phyloP scores from a whole-genome alignment of 2,329 filamentous ascomycete species.

The Juglanconis oblonga region DNA sequence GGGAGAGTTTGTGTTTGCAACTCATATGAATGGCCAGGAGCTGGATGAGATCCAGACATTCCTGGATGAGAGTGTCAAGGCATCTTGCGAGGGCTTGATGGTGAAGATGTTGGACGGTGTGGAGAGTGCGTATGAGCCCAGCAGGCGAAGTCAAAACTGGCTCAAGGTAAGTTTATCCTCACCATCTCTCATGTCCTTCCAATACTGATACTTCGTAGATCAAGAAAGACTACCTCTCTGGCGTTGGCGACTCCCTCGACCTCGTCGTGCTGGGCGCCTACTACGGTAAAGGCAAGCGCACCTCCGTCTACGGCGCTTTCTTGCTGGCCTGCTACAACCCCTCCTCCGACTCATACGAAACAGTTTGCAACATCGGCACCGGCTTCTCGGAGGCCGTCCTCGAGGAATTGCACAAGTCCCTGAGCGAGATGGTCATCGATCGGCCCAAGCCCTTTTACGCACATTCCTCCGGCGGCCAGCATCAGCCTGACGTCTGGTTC shows the following conservation, averaged over 20 bases:
- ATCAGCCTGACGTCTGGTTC: constrained; percentile 98
- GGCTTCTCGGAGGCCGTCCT: constrained; percentile 94
- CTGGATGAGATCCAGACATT: constrained; percentile 91
- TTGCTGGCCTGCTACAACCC: constrained; percentile 91
- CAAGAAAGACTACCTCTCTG: constrained; percentile 96
- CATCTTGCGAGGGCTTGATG: constrained; percentile 96
- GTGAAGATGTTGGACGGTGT: constrained; percentile 97
- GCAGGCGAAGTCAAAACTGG: constrained; percentile 96
- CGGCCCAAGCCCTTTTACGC: constrained; percentile 91
- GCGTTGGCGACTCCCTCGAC: constrained; percentile 92
- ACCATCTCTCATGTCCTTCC: neutral
- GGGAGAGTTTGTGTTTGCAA: constrained; percentile 89
- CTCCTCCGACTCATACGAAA: constrained; percentile 78
- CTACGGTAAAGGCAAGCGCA: constrained; percentile 91
- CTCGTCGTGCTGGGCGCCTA: constrained; percentile 95
- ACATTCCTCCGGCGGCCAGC: constrained; percentile 78
- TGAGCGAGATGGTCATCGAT: constrained; percentile 79
- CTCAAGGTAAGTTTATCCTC: constrained; percentile 65
- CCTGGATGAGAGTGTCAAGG: constrained; percentile 91
- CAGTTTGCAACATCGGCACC: constrained; percentile 96
- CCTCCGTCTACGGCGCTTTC: constrained; percentile 93
- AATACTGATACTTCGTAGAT: constrained; percentile 49
- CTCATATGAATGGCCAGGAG: constrained; percentile 80
- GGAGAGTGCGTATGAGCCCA: constrained; percentile 93
- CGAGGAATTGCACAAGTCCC: constrained; percentile 75